Evolutionary conservation across 352 stramenopile genomes (phyloP), one percentile per base, ranked within the genome.

Genomic region (Pythium periplocum): DNA sequence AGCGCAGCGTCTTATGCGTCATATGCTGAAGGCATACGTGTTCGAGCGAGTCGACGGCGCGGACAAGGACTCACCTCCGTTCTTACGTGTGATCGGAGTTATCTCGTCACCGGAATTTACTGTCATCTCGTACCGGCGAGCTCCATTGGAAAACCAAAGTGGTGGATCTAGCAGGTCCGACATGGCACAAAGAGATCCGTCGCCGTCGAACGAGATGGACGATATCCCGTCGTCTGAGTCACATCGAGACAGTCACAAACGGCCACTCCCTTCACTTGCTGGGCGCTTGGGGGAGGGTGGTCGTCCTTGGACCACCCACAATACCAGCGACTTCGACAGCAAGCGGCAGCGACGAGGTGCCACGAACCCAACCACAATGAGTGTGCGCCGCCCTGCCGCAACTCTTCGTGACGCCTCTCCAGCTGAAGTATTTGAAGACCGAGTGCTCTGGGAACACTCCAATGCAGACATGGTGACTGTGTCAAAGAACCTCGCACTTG

Each of bases 51-150:
- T 48, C 43, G 52, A 17, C 6, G 35, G 62, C 6, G 58, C 59
- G 3, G 57, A 49, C 37, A 64, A 41, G 7, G 61, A 75, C 8
- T 47, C 58, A 8, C 35, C 49, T 9, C 42, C 30, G 46, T 38
- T 82, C n/a, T 78, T 80, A 37, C 68, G 69, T 33, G 66, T 87
- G 11, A 40, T 78, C 12, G 61, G 76, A 6, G 60, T 85, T 7
- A 59, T 86, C 48, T 41, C 62, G 11, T 88, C 75, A 4, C 73
- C 78, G 4, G 72, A 86, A 48, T 86, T 88, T 41, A 86, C 75
- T 0, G 73, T 88, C 53, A 84, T 88, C 45, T 88, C 78, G n/a
- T 88, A 86, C 44, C 66, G 75, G 9, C 75, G 78, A 45, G 78
- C 78, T 30, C 73, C 75, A 8, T 51, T 17, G n/a, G 66, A 78